Evolutionary conservation across 805 yeast genomes (phyloP).

Genomic region (Barnettozyma botsteinii): DNA sequence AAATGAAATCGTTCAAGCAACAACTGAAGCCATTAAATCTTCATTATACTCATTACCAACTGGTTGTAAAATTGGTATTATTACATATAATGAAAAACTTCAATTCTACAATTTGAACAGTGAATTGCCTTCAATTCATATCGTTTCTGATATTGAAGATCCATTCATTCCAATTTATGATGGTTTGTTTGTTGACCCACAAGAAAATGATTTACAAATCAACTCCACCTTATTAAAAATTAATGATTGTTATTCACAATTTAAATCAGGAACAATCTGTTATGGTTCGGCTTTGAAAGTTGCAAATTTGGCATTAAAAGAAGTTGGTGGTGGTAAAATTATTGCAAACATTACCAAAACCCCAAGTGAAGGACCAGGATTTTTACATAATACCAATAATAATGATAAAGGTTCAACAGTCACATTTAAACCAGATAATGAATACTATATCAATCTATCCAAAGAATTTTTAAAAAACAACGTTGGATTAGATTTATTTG

Average conservation of each 20-base stretch:
- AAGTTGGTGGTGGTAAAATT: conserved; percentile 80
- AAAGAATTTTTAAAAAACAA: conserved; percentile 49
- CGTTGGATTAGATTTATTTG: conserved; percentile 74
- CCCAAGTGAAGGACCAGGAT: conserved; percentile 82
- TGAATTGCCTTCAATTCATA: conserved; percentile 47
- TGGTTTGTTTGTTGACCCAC: conserved; percentile 79
- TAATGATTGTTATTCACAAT: conserved; percentile 39
- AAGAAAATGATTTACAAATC: conserved; percentile 55
- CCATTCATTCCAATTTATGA: conserved; percentile 75
- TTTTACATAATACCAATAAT: conserved; percentile 34
- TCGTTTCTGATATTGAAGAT: conserved; percentile 66
- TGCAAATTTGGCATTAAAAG: conserved; percentile 55
- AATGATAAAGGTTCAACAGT: conserved; percentile 33
- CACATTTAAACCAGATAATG: conserved; percentile 52
- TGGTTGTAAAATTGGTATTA: conserved; percentile 49
- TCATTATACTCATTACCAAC: conserved; percentile 31
- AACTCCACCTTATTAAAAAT: conserved; percentile 61
- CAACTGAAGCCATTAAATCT: conserved; percentile 65
- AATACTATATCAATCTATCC: conserved; percentile 56
- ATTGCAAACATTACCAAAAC: conserved; percentile 58
- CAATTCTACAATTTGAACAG: conserved; percentile 69
- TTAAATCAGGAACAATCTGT: conserved; percentile 51
- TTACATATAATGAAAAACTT: conserved; percentile 67
- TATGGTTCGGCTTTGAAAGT: conserved; percentile 75
- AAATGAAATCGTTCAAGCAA: conserved; percentile 53